Base-by-base conservation (phyloP, 1,139 yeast genomes). In the Kodamaea arcana region DNA sequence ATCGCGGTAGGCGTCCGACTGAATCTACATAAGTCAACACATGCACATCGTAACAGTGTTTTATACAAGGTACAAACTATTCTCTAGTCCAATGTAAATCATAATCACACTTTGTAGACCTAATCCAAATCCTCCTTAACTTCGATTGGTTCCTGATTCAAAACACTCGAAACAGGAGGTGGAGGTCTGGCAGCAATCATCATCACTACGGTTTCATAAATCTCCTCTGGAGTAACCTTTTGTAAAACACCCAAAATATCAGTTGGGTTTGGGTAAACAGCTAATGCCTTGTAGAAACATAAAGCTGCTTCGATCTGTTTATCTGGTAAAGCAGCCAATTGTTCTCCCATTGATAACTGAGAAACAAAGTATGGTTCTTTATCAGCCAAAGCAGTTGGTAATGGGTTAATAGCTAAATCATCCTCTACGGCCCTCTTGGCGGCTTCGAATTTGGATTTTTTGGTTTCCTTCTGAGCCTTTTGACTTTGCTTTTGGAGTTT, bases 121-220 rank as follows among this genome's bases (percentile, higher is more conserved):
- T 61, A 65, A 52, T 65, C 72, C 42, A 65, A 65, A 50, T 66
- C 72, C 42, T 57, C 69, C 47, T 57, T 52, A 23, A 37, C 42
- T 35, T 32, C 37, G 4, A 32, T 30, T 13, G 35, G 34, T 21
- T 42, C 50, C 13, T 46, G 40, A 37, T 80, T 78, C 47, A 84
- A 67, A 46, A 84, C 81, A 45, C 78, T 72, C 32, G 86, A 78
- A 43, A 88, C 79, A 36, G 86, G 78, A 36, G 81, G 79, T 29
- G 97, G 97, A 30, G 97, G 97, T 52, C 82, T 77, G 49, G 85
- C 75, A 36, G 95, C 92, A 57, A 88, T 81, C 92, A 88, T 82
- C 73, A 83, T 77, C 46, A 88, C 83, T 48, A 90, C 75, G 51
- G 81, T 69, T 53, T 87, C 95, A 56, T 87, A 80, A 38, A 88